phyloP scores from a whole-genome alignment of 176 grass and related monocot species.

The Aegilops longissima region DNA sequence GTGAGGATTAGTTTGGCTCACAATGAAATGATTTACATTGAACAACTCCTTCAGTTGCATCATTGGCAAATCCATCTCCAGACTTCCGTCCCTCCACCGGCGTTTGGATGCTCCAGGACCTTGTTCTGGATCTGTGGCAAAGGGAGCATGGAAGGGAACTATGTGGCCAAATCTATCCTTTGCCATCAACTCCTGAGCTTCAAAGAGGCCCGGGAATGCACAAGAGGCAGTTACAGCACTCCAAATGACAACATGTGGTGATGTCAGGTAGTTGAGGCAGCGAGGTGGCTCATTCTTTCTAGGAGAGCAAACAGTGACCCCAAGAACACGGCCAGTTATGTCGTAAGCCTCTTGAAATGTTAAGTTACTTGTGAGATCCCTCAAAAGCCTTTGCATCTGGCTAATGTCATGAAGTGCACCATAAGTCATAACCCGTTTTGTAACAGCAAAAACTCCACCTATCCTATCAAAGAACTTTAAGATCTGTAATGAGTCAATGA shows the following conservation, averaged over 20 bases:
- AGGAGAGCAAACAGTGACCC: constrained; percentile 92
- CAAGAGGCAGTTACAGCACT: constrained; percentile 96
- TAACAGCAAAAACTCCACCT: constrained; percentile 78
- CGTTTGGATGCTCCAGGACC: constrained; percentile 53
- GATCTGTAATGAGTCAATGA: constrained; percentile 74
- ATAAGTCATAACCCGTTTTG: constrained; percentile 71
- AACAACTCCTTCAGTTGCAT: constrained; percentile 88
- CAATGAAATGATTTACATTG: constrained; percentile 98
- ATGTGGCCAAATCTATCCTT: constrained; percentile 93
- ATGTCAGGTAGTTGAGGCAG: constrained; percentile 92
- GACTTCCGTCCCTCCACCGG: constrained; percentile 91
- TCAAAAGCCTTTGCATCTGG: constrained; percentile 82
- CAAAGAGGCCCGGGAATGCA: constrained; percentile 92
- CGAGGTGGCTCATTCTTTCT: constrained; percentile 89
- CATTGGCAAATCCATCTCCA: constrained; percentile 97
- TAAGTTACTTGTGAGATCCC: constrained; percentile 93
- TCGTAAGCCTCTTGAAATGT: constrained; percentile 99
- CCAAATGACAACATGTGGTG: constrained; percentile 97
- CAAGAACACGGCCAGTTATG: constrained; percentile 90
- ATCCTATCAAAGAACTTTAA: constrained; percentile 89
- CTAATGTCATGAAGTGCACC: constrained; percentile 95
- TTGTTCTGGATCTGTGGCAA: constrained; percentile 48
- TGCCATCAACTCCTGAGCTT: constrained; percentile 96
- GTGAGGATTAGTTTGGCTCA: constrained; percentile 96
- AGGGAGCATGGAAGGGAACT: constrained; percentile 82